Percentiles rank a stretch among this genome's conserved stretches.
Evolutionary conservation across 352 stramenopile species (phyloP).

Genomic region (Peronosclerospora sorghi): DNA sequence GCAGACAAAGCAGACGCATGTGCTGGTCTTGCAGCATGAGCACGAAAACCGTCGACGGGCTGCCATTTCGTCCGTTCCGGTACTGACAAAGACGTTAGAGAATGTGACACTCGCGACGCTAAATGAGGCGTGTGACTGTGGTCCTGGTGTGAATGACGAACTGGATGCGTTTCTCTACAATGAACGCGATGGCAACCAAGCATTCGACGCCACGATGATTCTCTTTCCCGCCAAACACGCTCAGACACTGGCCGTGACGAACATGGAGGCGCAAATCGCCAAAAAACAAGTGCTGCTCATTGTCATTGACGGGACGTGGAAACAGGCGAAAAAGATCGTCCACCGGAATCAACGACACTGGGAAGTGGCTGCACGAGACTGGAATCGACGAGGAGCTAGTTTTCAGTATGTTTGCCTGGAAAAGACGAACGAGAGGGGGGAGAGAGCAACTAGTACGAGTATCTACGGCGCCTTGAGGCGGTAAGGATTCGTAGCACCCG

Average conservation of each 20-base stretch:
- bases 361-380: conserved; percentile 18
- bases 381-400: conserved; percentile 8
- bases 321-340: conserved; percentile 71
- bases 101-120: conserved; percentile 30
- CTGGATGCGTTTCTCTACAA: conserved; percentile 30
- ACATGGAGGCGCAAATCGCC: neutral
- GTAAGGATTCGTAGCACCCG: too few relatives aligned
- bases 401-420: conserved; percentile 49
- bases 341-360: conserved; percentile 34
- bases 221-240: conserved; percentile 35
- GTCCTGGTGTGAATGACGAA: conserved; percentile 5
- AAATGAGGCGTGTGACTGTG: conserved; percentile 17
- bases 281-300: conserved; percentile 31
- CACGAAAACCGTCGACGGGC: conserved; percentile 43
- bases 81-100: conserved; percentile 40
- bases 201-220: conserved; percentile 22
- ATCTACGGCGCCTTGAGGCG: conserved; percentile 54
- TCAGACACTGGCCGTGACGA: conserved; percentile 10
- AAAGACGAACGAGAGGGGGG: neutral
- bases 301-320: conserved; percentile 72
- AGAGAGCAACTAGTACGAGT: conserved; percentile 10
- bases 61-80: conserved; percentile 56
- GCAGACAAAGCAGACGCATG: conserved; percentile 20
- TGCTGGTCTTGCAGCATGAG: conserved; percentile 53
- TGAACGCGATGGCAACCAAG: conserved; percentile 1